Evolutionary conservation across 495 filamentous ascomycete genomes (phyloP), one percentile per base, ranked within the genome.

Genomic region (Penicillium angulare): DNA sequence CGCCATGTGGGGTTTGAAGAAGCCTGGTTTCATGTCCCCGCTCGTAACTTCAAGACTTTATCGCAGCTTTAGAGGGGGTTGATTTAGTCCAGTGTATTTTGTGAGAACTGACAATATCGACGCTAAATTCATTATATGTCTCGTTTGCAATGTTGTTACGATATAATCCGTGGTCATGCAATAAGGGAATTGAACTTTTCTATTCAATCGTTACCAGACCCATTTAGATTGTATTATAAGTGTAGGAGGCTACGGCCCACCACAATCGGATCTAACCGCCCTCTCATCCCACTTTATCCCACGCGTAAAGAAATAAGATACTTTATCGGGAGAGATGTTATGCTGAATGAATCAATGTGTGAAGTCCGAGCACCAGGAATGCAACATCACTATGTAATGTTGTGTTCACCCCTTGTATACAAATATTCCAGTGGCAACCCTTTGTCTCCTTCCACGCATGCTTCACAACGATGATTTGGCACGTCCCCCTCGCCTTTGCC

Each of bases 11-110:
- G 60, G 17, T 56, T 53, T 27, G 46, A 51, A 13, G 34, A 63
- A 35, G 46, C 56, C 1, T 63, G 59, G 59, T 59, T 60, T 23
- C 59, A 63, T 43, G 56, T 63, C 7, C 56, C 59, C 13, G 38
- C 23, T 15, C 41, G 56, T 7, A 59, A 53, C 32, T 20, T 18
- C 27, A 27, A 29, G 20, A 16, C 12, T 13, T 21, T 12, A n/a
- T 13, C 55, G n/a, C 50, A 54, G 7, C 41, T 58, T 18, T 56
- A 43, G n/a, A n/a, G n/a, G n/a, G n/a, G n/a, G n/a, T n/a, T n/a
- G n/a, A n/a, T n/a, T n/a, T n/a, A n/a, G n/a, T n/a, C n/a, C n/a
- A n/a, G n/a, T n/a, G n/a, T n/a, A n/a, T n/a, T n/a, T n/a, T n/a
- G n/a, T n/a, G n/a, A n/a, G n/a, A n/a, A n/a, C n/a, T n/a, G n/a